phyloP scores from a whole-genome alignment of 768 basidiomycete species.

The Imleria badia region DNA sequence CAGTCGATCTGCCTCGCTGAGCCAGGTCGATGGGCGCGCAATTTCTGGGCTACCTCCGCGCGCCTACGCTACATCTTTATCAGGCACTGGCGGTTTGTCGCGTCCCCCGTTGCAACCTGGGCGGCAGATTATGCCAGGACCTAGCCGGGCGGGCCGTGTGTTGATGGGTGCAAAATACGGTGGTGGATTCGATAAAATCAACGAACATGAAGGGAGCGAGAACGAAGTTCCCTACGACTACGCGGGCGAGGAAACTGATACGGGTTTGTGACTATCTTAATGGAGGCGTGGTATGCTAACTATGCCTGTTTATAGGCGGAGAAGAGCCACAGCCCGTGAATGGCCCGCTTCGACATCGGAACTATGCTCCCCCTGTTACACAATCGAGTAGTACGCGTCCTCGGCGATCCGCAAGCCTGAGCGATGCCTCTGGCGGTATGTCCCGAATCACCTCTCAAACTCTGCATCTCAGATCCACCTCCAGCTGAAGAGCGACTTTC shows the following conservation, averaged over 20 bases:
- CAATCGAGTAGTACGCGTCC: constrained; percentile 54
- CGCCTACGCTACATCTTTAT: constrained; percentile 28
- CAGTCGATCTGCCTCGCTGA: constrained; percentile 33
- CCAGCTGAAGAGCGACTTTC: constrained; percentile 31
- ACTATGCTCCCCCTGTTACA: constrained; percentile 23
- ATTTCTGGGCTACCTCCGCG: constrained; percentile 35
- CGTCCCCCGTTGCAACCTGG: constrained; percentile 39
- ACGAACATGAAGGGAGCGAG: constrained; percentile 44
- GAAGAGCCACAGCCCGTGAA: constrained; percentile 30
- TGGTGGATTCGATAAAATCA: constrained; percentile 48
- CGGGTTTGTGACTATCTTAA: constrained; percentile 29
- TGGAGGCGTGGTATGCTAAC: constrained; percentile 17
- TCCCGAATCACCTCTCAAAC: constrained; percentile 27
- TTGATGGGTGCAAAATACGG: constrained; percentile 42
- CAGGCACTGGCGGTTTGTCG: constrained; percentile 37
- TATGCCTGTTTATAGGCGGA: constrained; percentile 28
- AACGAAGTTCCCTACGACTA: constrained; percentile 36
- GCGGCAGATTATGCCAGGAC: constrained; percentile 45
- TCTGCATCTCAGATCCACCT: constrained; percentile 23
- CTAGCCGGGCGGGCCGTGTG: constrained; percentile 49
- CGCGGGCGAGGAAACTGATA: constrained; percentile 40
- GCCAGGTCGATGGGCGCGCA: constrained; percentile 35
- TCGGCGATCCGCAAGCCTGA: constrained; percentile 75
- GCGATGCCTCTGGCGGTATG: constrained; percentile 48
- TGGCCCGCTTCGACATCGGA: constrained; percentile 28